phyloP scores from a whole-genome alignment of 2,329 filamentous ascomycete species.

The Pseudogymnoascus sp. region DNA sequence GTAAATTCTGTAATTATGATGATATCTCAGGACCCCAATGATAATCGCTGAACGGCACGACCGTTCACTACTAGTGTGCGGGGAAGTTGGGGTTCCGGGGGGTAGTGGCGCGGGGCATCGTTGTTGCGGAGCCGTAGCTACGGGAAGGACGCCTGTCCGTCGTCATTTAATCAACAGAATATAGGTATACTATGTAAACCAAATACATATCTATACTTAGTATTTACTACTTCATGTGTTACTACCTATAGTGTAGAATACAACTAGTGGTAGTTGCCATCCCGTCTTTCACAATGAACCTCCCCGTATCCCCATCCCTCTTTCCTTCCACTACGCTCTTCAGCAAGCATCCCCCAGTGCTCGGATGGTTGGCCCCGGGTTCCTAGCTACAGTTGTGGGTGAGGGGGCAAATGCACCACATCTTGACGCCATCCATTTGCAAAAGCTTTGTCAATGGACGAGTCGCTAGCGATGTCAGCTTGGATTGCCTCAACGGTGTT shows the following conservation, averaged over 20 bases:
- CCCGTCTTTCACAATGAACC: conserved; percentile 24
- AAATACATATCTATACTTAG: neutral
- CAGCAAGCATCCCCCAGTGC: conserved; percentile 33
- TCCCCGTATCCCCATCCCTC: conserved; percentile 36
- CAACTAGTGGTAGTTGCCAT: neutral
- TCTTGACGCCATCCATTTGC: conserved; percentile 43
- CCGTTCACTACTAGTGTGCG: too few relatives aligned
- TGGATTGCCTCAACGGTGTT: conserved; percentile 18
- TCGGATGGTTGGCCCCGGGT: conserved; percentile 28
- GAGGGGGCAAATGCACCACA: conserved; percentile 42
- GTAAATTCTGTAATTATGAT: neutral
- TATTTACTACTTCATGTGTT: neutral
- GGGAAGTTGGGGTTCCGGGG: too few relatives aligned
- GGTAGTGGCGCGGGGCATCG: too few relatives aligned
- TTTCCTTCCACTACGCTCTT: conserved; percentile 35
- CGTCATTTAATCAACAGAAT: neutral
- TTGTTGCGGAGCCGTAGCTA: neutral
- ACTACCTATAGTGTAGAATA: neutral
- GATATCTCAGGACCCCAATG: too few relatives aligned
- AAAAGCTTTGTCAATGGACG: conserved; percentile 28
- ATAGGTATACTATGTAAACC: neutral
- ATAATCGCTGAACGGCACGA: too few relatives aligned
- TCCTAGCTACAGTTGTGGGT: too few relatives aligned
- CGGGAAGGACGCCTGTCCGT: neutral
- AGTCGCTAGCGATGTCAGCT: conserved; percentile 21